phyloP scores from a whole-genome alignment of 768 basidiomycete species.

The Naganishia kalamii region DNA sequence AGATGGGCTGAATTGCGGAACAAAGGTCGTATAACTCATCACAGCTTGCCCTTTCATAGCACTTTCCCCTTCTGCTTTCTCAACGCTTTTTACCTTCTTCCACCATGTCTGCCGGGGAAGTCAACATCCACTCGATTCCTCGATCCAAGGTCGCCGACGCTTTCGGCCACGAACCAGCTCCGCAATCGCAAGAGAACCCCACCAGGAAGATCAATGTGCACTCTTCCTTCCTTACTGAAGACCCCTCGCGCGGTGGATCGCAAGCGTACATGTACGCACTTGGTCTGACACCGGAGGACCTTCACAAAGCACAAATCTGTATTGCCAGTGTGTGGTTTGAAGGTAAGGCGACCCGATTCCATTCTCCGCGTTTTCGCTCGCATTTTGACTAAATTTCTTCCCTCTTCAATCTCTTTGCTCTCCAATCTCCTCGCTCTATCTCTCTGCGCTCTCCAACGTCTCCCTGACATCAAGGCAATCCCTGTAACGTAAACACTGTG shows the following conservation, averaged over 20 bases:
- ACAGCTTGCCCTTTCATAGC: neutral
- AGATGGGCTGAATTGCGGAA: neutral
- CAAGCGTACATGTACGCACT: conserved; percentile 24
- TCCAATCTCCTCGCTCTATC: too few species aligned
- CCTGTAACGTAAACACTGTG: conserved; percentile 76
- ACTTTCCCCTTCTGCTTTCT: neutral
- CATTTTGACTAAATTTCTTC: too few species aligned
- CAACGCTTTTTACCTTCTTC: neutral
- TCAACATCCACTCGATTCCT: conserved; percentile 12
- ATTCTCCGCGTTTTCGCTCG: too few species aligned
- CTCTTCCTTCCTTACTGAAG: conserved; percentile 18
- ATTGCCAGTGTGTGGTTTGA: conserved; percentile 90
- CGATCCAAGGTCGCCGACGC: conserved; percentile 6
- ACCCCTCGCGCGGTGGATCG: conserved; percentile 9
- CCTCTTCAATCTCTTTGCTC: too few species aligned
- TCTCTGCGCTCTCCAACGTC: too few species aligned
- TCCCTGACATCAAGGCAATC: too few species aligned
- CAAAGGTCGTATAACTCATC: neutral
- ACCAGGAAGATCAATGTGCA: conserved; percentile 3
- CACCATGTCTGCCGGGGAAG: conserved; percentile 22
- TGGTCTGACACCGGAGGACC: conserved; percentile 36
- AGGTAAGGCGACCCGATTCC: too few species aligned
- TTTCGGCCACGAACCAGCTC: conserved; percentile 1
- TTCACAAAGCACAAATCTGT: conserved; percentile 81
- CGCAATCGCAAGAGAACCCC: neutral